Percentiles rank a stretch among this genome's conserved stretches.
phyloP scores from a whole-genome alignment of 1,284 basidiomycete genomes.

The Mycena sp. region DNA sequence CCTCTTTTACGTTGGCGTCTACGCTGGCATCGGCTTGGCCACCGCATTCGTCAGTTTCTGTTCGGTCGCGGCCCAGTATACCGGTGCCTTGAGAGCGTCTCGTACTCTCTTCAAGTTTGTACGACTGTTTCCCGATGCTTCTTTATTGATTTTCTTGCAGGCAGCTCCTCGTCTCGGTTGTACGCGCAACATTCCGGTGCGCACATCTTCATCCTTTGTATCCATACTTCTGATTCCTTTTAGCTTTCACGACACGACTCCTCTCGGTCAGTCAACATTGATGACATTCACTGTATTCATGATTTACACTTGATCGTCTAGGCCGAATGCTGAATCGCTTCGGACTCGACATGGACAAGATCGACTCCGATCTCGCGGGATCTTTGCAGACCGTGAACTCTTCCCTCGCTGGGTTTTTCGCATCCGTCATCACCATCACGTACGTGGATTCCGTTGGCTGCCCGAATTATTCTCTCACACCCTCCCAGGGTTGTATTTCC shows the following conservation, averaged over 20 bases:
- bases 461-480: not conserved
- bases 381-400: conserved; percentile 81
- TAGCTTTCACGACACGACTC: conserved; percentile 52
- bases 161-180: conserved; percentile 22
- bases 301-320: not conserved
- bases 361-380: conserved; percentile 74
- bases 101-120: conserved; percentile 24
- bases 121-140: too few relatives aligned
- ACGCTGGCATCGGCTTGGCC: conserved; percentile 26
- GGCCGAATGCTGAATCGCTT: conserved; percentile 29
- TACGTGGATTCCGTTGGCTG: conserved; percentile 40
- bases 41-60: conserved; percentile 24
- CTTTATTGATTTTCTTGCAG: not conserved
- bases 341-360: conserved; percentile 76
- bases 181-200: conserved; percentile 30
- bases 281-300: too few relatives aligned
- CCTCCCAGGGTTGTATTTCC: conserved; percentile 68
- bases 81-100: conserved; percentile 23
- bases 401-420: conserved; percentile 77
- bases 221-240: too few relatives aligned
- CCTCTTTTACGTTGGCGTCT: conserved; percentile 29
- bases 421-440: conserved; percentile 71
- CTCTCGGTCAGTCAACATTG: conserved; percentile 31
- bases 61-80: conserved; percentile 25
- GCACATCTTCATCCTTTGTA: not conserved